Base-by-base conservation (phyloP, 2,329 filamentous ascomycete genomes). In the Penicillium thymicola region DNA sequence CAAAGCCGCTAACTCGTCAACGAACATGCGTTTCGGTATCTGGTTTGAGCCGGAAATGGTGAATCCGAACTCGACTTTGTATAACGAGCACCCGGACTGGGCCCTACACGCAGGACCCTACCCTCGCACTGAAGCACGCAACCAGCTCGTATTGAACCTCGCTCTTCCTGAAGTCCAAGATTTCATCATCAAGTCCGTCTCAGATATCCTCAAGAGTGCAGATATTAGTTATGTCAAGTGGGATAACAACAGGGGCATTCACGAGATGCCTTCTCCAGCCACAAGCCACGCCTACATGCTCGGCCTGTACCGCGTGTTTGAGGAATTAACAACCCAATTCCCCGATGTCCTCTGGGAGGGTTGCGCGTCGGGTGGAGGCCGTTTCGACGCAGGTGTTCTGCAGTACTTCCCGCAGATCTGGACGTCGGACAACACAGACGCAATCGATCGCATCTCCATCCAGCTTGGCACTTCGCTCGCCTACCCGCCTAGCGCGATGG, bases 31-130 rank as follows among this genome's bases (percentile, higher is more conserved):
- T 13, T 88, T 88, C 60, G 85, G 85, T 16, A 76, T 88, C 4
- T 88, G 85, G 85, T 78, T 88, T 2, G 86, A 88, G 66, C 85
- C 85, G 0, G 85, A 88, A 63, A 88, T 88, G 86, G 81, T 87
- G 48, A 86, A 84, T 55, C 81, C 82, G 1, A 82, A 84, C 51
- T 87, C 85, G 0, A 79, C 76, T 2, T 75, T 88, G 2, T 88
- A 88, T 66, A 69, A 78, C 0, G 72, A 82, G 43, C 85, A 88
- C 60, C 85, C 85, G 0, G 84, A 88, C 54, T 88, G 85, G 85
- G 83, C 78, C 3, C 64, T 88, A 51, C 80, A 85, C 54, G 80
- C 84, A 0, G 82, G 81, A 4, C 68, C 75, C 0, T 82, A 88
- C 63, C 75, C 81, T 1, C 79, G 84, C 13, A 86, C 81, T 0